Conservation (phyloP, 2,329 filamentous ascomycete species). For the Paecilomyces sp. region DNA sequence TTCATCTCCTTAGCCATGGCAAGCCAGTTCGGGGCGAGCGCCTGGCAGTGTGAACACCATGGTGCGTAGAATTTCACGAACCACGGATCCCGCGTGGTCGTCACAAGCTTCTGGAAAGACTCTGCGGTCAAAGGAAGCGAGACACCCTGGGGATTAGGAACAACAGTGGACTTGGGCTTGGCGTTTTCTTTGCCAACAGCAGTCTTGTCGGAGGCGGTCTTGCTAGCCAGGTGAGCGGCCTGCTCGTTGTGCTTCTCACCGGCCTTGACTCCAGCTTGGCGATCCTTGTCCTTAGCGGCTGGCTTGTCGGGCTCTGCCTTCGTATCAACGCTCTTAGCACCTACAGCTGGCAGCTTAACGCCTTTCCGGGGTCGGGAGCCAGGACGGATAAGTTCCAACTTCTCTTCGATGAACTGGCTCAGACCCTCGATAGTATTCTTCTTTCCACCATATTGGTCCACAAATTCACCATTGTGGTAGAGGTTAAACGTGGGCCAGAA, state of each 20-base stretch:
- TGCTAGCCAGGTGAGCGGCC: conserved; percentile 17
- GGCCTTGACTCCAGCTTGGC: conserved; percentile 29
- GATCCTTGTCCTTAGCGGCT: conserved; percentile 37
- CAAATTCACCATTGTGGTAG: conserved; percentile 68
- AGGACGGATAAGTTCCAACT: conserved; percentile 69
- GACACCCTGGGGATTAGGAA: conserved; percentile 67
- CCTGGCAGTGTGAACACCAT: conserved; percentile 94
- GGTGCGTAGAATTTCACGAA: conserved; percentile 99
- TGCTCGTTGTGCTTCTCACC: conserved; percentile 38
- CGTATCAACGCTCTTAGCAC: conserved; percentile 48
- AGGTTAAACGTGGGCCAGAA: conserved; percentile 72
- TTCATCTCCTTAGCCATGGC: conserved; percentile 89
- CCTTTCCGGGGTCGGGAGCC: conserved; percentile 66
- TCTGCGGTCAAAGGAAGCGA: conserved; percentile 74
- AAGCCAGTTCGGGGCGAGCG: conserved; percentile 82
- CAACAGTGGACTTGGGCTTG: conserved; percentile 45
- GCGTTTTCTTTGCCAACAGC: conserved; percentile 34
- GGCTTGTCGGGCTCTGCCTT: conserved; percentile 29
- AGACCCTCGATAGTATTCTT: conserved; percentile 58
- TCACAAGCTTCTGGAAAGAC: conserved; percentile 78
- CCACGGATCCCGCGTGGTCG: conserved; percentile 84
- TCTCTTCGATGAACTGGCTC: conserved; percentile 65
- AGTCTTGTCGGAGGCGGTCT: conserved; percentile 23
- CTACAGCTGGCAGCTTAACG: conserved; percentile 63
- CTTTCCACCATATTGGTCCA: conserved; percentile 58